phyloP scores from a whole-genome alignment of 345 rosid species.

The Ceriops decandra region DNA sequence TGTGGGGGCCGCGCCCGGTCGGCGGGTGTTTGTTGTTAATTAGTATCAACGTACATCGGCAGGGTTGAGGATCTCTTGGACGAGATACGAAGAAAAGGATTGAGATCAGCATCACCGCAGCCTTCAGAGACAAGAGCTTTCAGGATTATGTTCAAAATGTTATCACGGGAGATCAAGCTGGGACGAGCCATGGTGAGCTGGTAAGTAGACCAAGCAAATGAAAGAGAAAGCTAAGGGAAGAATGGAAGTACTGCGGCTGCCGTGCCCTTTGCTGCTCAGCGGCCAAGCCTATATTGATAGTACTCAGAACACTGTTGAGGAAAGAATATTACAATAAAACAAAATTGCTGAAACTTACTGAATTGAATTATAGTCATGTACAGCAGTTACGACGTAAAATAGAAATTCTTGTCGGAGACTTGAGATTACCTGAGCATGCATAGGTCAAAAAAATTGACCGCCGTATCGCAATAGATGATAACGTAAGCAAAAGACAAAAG shows the following conservation, averaged over 20 bases:
- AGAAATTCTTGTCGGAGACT: too few relatives aligned
- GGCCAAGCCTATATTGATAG: conserved; percentile 35
- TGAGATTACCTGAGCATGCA: too few relatives aligned
- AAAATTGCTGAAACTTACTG: too few relatives aligned
- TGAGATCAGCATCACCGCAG: conserved; percentile 52
- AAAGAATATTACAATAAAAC: too few relatives aligned
- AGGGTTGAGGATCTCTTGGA: conserved; percentile 68
- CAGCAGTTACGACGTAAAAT: too few relatives aligned
- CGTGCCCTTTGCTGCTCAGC: not conserved
- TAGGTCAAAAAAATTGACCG: too few relatives aligned
- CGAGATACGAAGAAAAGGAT: conserved; percentile 55
- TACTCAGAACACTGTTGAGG: not conserved
- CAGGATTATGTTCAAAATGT: conserved; percentile 50
- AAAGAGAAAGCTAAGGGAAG: not conserved
- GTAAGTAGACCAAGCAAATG: not conserved
- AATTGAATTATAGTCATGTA: too few relatives aligned
- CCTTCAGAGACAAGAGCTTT: conserved; percentile 64
- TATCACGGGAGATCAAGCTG: conserved; percentile 58
- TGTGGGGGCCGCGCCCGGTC: too few relatives aligned
- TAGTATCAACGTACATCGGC: conserved; percentile 6
- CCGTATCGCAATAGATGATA: too few relatives aligned
- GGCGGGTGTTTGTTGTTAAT: too few relatives aligned
- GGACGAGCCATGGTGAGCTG: conserved; percentile 21
- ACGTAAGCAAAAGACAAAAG: too few relatives aligned
- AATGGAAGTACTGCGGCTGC: conserved; percentile 8